A percentile compares a stretch with the other conserved stretches of the same genome.
Evolutionary conservation across 768 basidiomycete genomes (phyloP).

Genomic region (Phylloporus arenicola): DNA sequence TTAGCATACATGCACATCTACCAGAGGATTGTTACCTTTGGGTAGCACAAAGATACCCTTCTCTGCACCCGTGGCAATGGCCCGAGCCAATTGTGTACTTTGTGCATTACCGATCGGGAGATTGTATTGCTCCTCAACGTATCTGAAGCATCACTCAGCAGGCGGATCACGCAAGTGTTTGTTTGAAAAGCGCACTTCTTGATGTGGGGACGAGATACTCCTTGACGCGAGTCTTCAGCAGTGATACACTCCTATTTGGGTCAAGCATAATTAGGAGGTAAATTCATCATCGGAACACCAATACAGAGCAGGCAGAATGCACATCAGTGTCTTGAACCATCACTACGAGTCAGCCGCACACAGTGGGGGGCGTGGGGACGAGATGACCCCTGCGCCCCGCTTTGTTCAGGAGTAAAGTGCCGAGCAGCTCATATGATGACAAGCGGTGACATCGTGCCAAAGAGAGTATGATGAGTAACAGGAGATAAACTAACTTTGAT

Average conservation of each 20-base stretch:
- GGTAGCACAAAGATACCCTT: conserved; percentile 81
- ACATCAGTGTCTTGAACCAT: conserved; percentile 2
- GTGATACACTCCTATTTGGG: conserved; percentile 74
- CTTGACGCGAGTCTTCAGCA: conserved; percentile 70
- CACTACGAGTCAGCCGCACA: conserved; percentile 11
- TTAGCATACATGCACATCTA: conserved; percentile 3
- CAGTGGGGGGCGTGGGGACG: conserved; percentile 5
- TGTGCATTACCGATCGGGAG: conserved; percentile 77
- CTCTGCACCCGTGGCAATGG: conserved; percentile 76
- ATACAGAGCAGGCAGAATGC: conserved; percentile 3
- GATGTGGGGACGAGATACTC: conserved; percentile 87
- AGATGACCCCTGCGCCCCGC: conserved; percentile 37
- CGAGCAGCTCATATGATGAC: conserved; percentile 3
- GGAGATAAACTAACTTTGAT: conserved; percentile 55
- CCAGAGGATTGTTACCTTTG: conserved; percentile 56
- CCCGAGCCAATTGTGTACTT: conserved; percentile 70
- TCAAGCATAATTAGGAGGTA: conserved; percentile 16
- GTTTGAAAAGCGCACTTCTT: conserved; percentile 65
- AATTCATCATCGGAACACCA: conserved; percentile 7
- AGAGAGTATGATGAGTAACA: conserved; percentile 5
- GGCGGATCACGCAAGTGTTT: conserved; percentile 8
- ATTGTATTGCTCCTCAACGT: conserved; percentile 77
- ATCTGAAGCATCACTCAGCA: conserved; percentile 44
- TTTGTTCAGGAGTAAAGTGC: conserved; percentile 28
- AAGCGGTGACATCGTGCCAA: conserved; percentile 2